Evolutionary conservation across 2,329 filamentous ascomycete species (phyloP), one percentile per base, ranked within the genome.

Genomic region (Lachnellula willkommii): DNA sequence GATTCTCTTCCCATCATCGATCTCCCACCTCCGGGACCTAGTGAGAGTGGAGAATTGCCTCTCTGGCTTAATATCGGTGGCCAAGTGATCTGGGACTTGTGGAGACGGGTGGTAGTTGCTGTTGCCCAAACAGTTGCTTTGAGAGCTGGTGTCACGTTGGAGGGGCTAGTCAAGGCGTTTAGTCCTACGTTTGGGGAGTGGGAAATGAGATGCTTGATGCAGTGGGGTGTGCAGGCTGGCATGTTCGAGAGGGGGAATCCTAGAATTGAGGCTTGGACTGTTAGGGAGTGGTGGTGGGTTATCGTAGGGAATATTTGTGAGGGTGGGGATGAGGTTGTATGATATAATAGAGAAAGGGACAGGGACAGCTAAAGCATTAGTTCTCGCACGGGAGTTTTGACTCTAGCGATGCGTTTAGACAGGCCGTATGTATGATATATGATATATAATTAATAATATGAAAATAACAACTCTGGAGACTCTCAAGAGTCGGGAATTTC

Each of bases 11-110:
- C 73, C 5, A 68, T 78, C 2, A 64, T 79, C 2, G 59, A 42
- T 14, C 48, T 51, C 9, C 46, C 54, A 1, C 62, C 65, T 26
- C 74, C 74, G 1, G 72, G 82, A 1, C 79, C 79, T 0, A 66
- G 65, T 0, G 47, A 49, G 5, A 40, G 47, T 4, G 75, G 76
- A 11, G 79, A 81, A 43, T 73, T 89, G 4, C 88, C 88, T 0
- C 78, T 89, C 52, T 92, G 88, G 88, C 80, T 83, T 52, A 85
- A 87, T 68, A 83, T 91, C 57, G 82, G 87, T 58, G 84, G 81
- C 7, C 73, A 78, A 5, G 64, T 81, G 0, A 78, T 89, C 57
- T 69, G 69, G n/a, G 71, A 74, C 0, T 78, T 84, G 53, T 91
- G 88, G 86, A 77, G 80, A 53, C 79, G 83, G 60, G 76, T 87